A percentile compares a stretch with the other conserved stretches of the same genome.
Conservation (phyloP, 192 early-diverging fungal genomes). For the Gonapodya sp. region DNA sequence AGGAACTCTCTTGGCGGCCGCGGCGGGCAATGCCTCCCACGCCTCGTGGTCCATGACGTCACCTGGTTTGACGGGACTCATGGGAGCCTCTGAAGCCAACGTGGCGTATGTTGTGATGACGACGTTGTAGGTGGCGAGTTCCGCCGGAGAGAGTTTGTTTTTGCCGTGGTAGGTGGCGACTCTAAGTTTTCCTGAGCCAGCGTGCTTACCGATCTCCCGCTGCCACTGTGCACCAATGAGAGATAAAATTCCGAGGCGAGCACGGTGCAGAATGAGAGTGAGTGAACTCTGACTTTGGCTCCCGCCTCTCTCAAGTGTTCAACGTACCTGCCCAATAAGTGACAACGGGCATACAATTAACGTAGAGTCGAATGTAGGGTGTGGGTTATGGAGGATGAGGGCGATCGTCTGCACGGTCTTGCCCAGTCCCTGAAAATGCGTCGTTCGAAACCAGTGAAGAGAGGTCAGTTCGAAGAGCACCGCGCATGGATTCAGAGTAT, state of each 20-base stretch:
- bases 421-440: slow-evolving; percentile 23
- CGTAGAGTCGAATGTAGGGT: slow-evolving; percentile 15
- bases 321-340: no score
- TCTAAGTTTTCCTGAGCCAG: slow-evolving; percentile 42
- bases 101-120: neutral
- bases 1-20: slow-evolving; percentile 2
- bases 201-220: slow-evolving; percentile 48
- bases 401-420: slow-evolving; percentile 73
- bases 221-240: slow-evolving; percentile 68
- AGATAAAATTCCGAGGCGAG: neutral
- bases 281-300: no score
- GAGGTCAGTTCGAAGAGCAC: neutral
- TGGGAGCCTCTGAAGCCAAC: neutral
- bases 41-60: slow-evolving; percentile 15
- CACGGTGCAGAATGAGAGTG: neutral
- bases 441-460: neutral
- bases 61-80: neutral
- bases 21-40: slow-evolving; percentile 4
- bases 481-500: no score
- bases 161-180: slow-evolving; percentile 58
- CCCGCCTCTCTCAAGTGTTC: no score
- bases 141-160: slow-evolving; percentile 7
- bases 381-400: slow-evolving; percentile 42
- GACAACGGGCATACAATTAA: neutral
- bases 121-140: neutral